Percentiles rank a stretch among this genome's conserved stretches.
Conservation (phyloP, 352 stramenopile genomes). For the Pythium insidiosum region DNA sequence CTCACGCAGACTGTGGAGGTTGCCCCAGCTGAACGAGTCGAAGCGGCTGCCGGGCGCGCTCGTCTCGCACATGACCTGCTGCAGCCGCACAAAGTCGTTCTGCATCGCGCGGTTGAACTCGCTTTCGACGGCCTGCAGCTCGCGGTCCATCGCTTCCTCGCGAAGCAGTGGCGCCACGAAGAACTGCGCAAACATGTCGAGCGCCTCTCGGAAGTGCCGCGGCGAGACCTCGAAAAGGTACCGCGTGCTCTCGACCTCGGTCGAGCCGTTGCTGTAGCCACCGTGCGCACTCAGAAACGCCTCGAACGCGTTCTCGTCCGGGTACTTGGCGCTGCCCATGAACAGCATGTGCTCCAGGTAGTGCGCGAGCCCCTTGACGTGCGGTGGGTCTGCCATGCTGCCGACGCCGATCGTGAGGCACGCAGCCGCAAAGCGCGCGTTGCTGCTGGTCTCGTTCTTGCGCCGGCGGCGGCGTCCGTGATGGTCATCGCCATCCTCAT, state of each 20-base stretch:
- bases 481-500: conserved; percentile 8
- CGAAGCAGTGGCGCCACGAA: conserved; percentile 74
- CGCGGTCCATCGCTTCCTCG: conserved; percentile 36
- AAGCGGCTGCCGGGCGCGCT: conserved; percentile 16
- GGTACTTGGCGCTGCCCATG: conserved; percentile 87
- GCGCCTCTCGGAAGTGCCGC: conserved; percentile 18
- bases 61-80: conserved; percentile 32
- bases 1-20: conserved; percentile 26
- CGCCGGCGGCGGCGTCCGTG: background rate
- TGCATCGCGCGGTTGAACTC: conserved; percentile 42
- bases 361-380: conserved; percentile 72
- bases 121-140: conserved; percentile 53
- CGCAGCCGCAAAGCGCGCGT: conserved; percentile 12
- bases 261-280: conserved; percentile 78
- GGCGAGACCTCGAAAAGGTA: conserved; percentile 79
- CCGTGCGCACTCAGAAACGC: conserved; percentile 62
- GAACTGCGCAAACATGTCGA: conserved; percentile 87
- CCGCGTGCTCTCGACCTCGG: conserved; percentile 74
- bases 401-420: conserved; percentile 31
- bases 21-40: conserved; percentile 58
- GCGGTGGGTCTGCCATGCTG: conserved; percentile 23
- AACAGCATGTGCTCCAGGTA: conserved; percentile 97
- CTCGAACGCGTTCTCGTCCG: conserved; percentile 85
- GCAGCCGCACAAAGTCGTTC: conserved; percentile 30
- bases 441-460: conserved; percentile 9